These are phyloP conservation scores for Apophysomyces trapeziformis DNA, from an alignment of 371 early-diverging fungal species.

Conservation along the genomic window DNA sequence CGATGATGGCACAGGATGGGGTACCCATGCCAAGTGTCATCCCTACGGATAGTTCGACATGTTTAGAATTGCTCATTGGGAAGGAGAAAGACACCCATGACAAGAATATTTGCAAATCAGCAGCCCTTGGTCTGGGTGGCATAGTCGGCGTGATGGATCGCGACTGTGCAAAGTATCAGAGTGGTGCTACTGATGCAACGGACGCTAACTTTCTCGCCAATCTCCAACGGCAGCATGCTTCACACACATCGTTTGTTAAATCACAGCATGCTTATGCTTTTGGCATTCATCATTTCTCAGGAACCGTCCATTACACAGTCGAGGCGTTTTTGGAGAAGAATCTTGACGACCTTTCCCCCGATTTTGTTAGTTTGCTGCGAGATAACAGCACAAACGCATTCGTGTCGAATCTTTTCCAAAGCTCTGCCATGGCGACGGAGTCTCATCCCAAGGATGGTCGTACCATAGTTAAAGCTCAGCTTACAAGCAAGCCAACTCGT, in stretches of 20 bases:
- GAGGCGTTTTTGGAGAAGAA: constrained; percentile 73
- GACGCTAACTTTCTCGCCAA: constrained; percentile 47
- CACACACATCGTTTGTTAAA: constrained; percentile 41
- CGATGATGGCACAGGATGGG: constrained; percentile 35
- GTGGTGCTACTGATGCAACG: constrained; percentile 44
- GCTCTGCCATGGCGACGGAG: constrained; percentile 77
- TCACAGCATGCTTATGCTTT: constrained; percentile 54
- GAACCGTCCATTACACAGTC: constrained; percentile 65
- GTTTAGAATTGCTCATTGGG: constrained; percentile 61
- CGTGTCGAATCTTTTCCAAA: constrained; percentile 78
- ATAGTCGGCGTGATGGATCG: constrained; percentile 70
- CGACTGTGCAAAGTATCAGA: constrained; percentile 40
- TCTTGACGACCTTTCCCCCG: constrained; percentile 70
- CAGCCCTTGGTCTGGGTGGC: constrained; percentile 55
- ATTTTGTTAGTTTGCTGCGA: constrained; percentile 79
- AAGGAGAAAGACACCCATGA: constrained; percentile 38
- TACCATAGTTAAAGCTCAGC: constrained; percentile 35
- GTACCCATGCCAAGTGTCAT: constrained; percentile 50
- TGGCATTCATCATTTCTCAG: constrained; percentile 72
- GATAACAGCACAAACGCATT: constrained; percentile 73
- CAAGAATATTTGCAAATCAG: constrained; percentile 26
- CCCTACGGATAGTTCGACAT: constrained; percentile 65
- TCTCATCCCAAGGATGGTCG: constrained; percentile 75
- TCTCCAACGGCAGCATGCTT: constrained; percentile 35
- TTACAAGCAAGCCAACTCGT: constrained; percentile 67